Base-by-base conservation (phyloP, 805 yeast genomes). In the Yarrowia keelungensis region DNA sequence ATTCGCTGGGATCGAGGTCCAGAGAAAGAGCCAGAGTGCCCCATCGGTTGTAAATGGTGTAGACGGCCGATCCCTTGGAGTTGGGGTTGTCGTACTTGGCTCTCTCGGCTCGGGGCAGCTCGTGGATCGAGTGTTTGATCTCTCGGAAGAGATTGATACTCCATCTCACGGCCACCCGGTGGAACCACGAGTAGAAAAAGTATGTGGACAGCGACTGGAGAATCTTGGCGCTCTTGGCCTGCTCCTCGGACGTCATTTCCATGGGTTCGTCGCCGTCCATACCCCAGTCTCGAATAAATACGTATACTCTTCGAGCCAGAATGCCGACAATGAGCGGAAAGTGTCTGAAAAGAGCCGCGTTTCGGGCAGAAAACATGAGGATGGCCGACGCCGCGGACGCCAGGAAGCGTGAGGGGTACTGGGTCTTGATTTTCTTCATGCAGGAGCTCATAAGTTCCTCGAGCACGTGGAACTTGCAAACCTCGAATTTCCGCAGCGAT, bases 341-440 rank as follows among this genome's bases (percentile, higher is more conserved):
- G 58, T 71, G 73, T 43, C 67, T 73, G 39, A 76, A 72, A 39
- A 70, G 70, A 19, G 77, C 78, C 7, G 78, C 75, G 71, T 86
- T 86, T 9, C 76, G 71, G 42, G 82, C 80, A 15, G 86, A 75
- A 42, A 86, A 82, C 61, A 86, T 86, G 66, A 89, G 78, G 45
- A 88, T 76, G 0, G 92, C 82, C 0, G 89, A 76, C 0, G 87
- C 83, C 0, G 88, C 86, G 84, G 91, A 89, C 1, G 89, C 83
- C 58, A 93, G 79, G 74, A 90, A 92, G 71, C 89, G 85, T 0
- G 97, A 89, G 8, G 98, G 97, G 74, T 88, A 87, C 19, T 86
- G 76, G 0, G 97, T 90, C 46, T 81, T 80, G 70, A 91, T 88
- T 69, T 88, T 80, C 71, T 83, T 85, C 73, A 90, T 75, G 50